Percentiles rank a stretch among this genome's conserved stretches.
These are phyloP conservation scores for Colletotrichum melonis DNA, from an alignment of 2,329 filamentous ascomycete species.

Conservation along the genomic window DNA sequence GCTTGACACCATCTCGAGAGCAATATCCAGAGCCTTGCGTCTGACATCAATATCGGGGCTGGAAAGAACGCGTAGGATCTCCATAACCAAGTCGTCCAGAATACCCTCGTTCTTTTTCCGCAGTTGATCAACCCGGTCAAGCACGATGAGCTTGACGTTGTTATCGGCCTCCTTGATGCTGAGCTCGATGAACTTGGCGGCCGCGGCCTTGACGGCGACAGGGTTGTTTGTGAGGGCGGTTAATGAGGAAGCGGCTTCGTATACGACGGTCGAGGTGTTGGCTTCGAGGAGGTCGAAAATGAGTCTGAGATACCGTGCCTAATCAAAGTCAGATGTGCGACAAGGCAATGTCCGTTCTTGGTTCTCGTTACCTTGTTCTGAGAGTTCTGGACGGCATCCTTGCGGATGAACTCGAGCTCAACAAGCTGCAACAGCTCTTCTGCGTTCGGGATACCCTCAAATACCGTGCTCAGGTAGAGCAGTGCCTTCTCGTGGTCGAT, in stretches of 20 bases:
- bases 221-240: conserved; percentile 96
- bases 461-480: conserved; percentile 86
- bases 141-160: conserved; percentile 98
- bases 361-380: conserved; percentile 82
- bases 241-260: conserved; percentile 95
- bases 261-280: conserved; percentile 92
- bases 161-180: conserved; percentile 98
- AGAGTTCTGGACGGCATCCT: conserved; percentile 93
- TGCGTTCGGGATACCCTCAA: conserved; percentile 93
- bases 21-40: conserved; percentile 88
- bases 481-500: conserved; percentile 96
- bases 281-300: conserved; percentile 98
- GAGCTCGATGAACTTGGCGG: conserved; percentile 94
- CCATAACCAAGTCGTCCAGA: conserved; percentile 95
- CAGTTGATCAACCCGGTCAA: conserved; percentile 91
- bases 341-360: neutral
- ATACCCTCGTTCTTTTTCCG: conserved; percentile 90
- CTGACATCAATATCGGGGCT: conserved; percentile 97
- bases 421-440: conserved; percentile 94
- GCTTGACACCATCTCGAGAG: conserved; percentile 97
- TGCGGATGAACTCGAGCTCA: conserved; percentile 96
- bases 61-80: conserved; percentile 92
- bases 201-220: conserved; percentile 96
- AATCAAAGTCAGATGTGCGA: conserved; percentile 2
- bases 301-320: conserved; percentile 90